Evolutionary conservation across 495 filamentous ascomycete genomes (phyloP).

Genomic region (Penicillium paxilli): DNA sequence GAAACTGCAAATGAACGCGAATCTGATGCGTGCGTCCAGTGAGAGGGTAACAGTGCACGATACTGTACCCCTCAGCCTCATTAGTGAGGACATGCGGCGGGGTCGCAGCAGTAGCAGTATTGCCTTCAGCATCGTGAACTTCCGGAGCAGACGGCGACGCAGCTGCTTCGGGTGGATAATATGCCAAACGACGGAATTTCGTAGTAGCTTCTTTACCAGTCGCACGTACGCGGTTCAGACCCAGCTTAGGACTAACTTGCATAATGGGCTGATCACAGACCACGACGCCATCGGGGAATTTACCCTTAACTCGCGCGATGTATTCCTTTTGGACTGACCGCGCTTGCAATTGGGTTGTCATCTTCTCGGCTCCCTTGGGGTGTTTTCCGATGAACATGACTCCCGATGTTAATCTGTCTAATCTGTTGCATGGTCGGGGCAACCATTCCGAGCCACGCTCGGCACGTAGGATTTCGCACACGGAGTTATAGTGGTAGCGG

Average conservation of each 20-base stretch:
- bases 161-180: slow-evolving; percentile 62
- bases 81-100: slow-evolving; percentile 27
- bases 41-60: slow-evolving; percentile 89
- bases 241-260: slow-evolving; percentile 90
- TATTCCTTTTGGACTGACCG: slow-evolving; percentile 92
- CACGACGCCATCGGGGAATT: slow-evolving; percentile 79
- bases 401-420: slow-evolving; percentile 92
- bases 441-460: slow-evolving; percentile 69
- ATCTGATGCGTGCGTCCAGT: slow-evolving; percentile 96
- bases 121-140: slow-evolving; percentile 22
- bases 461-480: slow-evolving; percentile 88
- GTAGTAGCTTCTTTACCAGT: slow-evolving; percentile 88
- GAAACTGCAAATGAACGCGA: slow-evolving; percentile 88
- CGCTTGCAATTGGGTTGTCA: slow-evolving; percentile 67
- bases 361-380: slow-evolving; percentile 71
- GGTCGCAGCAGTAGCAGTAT: slow-evolving; percentile 37
- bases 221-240: slow-evolving; percentile 88
- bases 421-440: slow-evolving; percentile 84
- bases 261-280: slow-evolving; percentile 93
- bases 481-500: slow-evolving; percentile 90
- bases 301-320: slow-evolving; percentile 83
- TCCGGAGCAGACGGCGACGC: slow-evolving; percentile 6
- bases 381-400: slow-evolving; percentile 97
- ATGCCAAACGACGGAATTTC: slow-evolving; percentile 84
- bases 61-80: slow-evolving; percentile 75